Conservation (phyloP, 768 basidiomycete species). For the Tephrocybe sp. region DNA sequence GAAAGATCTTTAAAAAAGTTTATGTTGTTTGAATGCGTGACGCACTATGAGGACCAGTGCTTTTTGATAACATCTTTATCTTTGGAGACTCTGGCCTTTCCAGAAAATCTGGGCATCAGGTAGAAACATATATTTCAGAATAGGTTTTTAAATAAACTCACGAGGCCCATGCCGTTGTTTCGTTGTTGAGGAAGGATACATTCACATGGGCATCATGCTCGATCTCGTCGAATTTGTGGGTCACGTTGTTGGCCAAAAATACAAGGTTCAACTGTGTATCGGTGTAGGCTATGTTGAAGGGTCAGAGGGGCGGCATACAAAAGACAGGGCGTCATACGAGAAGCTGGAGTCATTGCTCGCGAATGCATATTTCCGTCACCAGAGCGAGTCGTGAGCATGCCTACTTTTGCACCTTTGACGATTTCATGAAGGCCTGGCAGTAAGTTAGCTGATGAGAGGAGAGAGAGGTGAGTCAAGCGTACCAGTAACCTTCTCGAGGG, state of each 20-base stretch:
- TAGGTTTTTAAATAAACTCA: constrained; percentile 22
- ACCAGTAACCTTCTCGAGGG: constrained; percentile 70
- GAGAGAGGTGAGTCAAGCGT: background rate
- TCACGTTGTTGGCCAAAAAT: constrained; percentile 74
- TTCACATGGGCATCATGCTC: constrained; percentile 77
- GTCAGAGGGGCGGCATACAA: background rate
- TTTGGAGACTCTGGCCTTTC: constrained; percentile 63
- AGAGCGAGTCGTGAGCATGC: constrained; percentile 79
- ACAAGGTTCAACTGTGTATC: constrained; percentile 54
- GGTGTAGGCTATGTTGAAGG: constrained; percentile 35
- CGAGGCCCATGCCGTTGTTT: constrained; percentile 76
- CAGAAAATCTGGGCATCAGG: constrained; percentile 52
- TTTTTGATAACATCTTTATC: constrained; percentile 65
- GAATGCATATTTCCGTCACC: constrained; percentile 71
- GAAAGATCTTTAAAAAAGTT: background rate
- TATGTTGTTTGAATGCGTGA: constrained; percentile 1
- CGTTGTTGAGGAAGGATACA: constrained; percentile 71
- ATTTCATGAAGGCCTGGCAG: constrained; percentile 61
- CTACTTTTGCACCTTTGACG: constrained; percentile 59
- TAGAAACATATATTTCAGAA: background rate
- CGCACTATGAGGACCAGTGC: constrained; percentile 59
- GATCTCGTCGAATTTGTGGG: constrained; percentile 77
- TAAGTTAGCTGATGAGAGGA: constrained; percentile 16
- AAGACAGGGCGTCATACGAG: constrained; percentile 42
- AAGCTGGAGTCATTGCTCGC: constrained; percentile 76